These are phyloP conservation scores for Myxozyma kluyveri DNA, from an alignment of 805 yeast genomes.

Conservation along the genomic window DNA sequence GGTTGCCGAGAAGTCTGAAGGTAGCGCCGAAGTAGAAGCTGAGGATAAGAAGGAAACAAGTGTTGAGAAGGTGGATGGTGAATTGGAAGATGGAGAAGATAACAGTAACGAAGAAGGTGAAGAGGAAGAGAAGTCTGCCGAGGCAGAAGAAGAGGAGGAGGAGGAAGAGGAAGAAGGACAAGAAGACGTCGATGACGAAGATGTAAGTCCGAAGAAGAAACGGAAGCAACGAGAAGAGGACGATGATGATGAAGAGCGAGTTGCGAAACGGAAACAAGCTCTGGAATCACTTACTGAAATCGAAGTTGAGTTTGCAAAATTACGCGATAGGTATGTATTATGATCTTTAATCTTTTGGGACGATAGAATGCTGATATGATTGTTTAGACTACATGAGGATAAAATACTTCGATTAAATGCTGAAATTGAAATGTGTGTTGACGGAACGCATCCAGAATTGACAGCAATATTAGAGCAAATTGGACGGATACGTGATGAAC, in stretches of 20 bases:
- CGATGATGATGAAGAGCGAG: conserved; percentile 35
- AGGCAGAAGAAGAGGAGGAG: conserved; percentile 16
- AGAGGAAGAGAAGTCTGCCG: conserved; percentile 32
- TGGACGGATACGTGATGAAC: conserved; percentile 69
- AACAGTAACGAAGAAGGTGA: conserved; percentile 34
- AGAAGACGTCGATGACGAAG: conserved; percentile 20
- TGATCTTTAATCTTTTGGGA: background rate
- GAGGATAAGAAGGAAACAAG: too few relatives aligned
- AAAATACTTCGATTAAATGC: conserved; percentile 72
- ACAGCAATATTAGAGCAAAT: conserved; percentile 45
- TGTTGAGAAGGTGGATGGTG: conserved; percentile 31
- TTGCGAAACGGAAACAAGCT: conserved; percentile 57
- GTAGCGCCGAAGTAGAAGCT: background rate
- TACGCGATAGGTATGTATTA: conserved; percentile 56
- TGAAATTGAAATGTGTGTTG: conserved; percentile 80
- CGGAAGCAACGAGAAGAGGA: conserved; percentile 9
- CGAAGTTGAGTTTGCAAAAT: conserved; percentile 79
- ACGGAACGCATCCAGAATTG: conserved; percentile 90
- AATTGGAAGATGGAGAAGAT: conserved; percentile 26
- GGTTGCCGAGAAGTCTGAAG: too few relatives aligned
- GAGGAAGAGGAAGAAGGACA: conserved; percentile 20
- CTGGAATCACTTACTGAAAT: conserved; percentile 71
- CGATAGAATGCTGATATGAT: background rate
- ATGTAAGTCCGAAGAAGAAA: conserved; percentile 7
- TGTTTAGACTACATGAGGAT: conserved; percentile 64